These are phyloP conservation scores for Cytospora chrysosperma DNA, from an alignment of 2,329 filamentous ascomycete genomes.

Conservation along the genomic window DNA sequence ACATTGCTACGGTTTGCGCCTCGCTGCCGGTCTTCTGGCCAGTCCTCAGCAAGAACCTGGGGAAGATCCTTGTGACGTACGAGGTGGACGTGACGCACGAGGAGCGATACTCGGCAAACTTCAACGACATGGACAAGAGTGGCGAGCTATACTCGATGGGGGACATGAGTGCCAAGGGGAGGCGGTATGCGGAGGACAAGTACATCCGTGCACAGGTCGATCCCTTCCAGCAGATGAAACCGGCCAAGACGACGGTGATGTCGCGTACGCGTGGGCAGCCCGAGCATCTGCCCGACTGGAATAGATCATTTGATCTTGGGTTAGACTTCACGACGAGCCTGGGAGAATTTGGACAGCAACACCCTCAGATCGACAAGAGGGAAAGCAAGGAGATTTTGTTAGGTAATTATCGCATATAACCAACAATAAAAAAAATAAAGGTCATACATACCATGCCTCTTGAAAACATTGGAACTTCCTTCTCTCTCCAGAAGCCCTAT, in stretches of 20 bases:
- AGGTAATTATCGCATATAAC: background rate
- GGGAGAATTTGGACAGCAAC: background rate
- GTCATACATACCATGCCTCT: no score
- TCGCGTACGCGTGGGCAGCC: background rate
- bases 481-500: no score
- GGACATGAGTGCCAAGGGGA: background rate
- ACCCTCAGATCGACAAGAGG: constrained; percentile 2
- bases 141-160: constrained; percentile 2
- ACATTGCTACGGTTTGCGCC: constrained; percentile 24
- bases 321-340: background rate
- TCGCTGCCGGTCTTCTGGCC: constrained; percentile 18
- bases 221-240: constrained; percentile 1
- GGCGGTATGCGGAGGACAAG: background rate
- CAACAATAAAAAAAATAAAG: no score
- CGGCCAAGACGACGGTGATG: constrained; percentile 7
- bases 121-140: background rate
- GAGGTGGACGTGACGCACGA: constrained; percentile 34
- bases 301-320: background rate
- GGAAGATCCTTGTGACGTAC: constrained; percentile 37
- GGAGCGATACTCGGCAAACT: constrained; percentile 3
- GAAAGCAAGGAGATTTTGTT: constrained; percentile 4
- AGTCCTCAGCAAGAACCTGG: constrained; percentile 31
- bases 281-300: background rate
- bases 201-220: background rate
- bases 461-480: no score